Conservation (phyloP, 352 stramenopile genomes). For the Globisporangium sylvaticum region DNA sequence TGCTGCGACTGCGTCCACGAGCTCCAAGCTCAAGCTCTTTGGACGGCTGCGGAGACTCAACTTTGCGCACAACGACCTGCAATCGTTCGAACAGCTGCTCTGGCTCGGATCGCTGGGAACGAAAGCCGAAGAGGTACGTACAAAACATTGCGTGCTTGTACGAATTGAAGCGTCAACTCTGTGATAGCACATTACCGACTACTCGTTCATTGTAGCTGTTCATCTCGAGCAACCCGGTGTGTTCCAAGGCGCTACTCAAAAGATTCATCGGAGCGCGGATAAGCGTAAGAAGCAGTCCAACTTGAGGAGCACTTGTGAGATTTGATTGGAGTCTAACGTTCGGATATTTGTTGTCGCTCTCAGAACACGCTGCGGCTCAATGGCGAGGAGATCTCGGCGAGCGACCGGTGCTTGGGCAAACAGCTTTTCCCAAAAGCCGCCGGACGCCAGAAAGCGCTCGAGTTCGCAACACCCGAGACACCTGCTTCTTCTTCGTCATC, state of each 20-base stretch:
- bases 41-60: constrained; percentile 43
- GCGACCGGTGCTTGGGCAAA: constrained; percentile 40
- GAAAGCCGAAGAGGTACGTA: constrained; percentile 60
- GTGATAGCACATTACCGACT: too few relatives aligned
- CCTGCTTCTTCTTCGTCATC: not conserved
- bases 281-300: constrained; percentile 28
- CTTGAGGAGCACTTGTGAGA: not conserved
- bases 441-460: constrained; percentile 6
- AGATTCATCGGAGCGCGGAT: constrained; percentile 48
- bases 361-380: constrained; percentile 65
- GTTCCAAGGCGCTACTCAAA: constrained; percentile 46
- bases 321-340: not conserved
- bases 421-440: constrained; percentile 50
- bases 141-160: too few relatives aligned
- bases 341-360: not conserved
- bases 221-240: constrained; percentile 59
- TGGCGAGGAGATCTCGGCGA: constrained; percentile 49
- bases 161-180: too few relatives aligned
- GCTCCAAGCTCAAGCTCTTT: constrained; percentile 59
- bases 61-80: constrained; percentile 68
- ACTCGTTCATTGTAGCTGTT: constrained; percentile 32
- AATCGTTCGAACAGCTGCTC: constrained; percentile 54
- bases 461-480: constrained; percentile 1
- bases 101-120: constrained; percentile 49
- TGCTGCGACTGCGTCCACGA: constrained; percentile 27